Percentiles rank a stretch among this genome's conserved stretches.
These are phyloP conservation scores for Voacanga thouarsii DNA, from an alignment of 257 asterid species.

Conservation along the genomic window DNA sequence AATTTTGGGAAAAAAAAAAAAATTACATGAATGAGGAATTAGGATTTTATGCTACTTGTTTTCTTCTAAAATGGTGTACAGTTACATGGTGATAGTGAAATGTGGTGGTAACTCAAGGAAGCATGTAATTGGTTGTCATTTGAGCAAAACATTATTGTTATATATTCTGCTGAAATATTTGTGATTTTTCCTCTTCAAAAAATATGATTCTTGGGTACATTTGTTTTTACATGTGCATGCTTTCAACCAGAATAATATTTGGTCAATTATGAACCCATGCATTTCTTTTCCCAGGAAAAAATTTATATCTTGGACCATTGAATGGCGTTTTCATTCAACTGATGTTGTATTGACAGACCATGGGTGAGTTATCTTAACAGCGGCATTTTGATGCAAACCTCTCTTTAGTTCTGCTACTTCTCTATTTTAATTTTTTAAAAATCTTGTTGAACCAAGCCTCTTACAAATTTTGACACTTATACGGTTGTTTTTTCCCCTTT, in stretches of 20 bases:
- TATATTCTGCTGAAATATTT: neutral
- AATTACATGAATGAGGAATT: neutral
- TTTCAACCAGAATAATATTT: neutral
- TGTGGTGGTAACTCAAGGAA: constrained; percentile 4
- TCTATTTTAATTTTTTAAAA: neutral
- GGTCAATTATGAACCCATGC: constrained; percentile 1
- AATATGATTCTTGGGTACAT: neutral
- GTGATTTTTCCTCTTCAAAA: neutral
- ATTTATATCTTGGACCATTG: constrained; percentile 82
- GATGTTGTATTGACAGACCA: constrained; percentile 67
- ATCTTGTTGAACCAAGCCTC: neutral
- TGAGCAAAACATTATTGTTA: neutral
- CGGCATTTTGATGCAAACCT: neutral
- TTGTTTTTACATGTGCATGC: constrained; percentile 6
- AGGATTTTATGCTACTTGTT: neutral
- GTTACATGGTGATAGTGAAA: neutral
- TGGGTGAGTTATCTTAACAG: constrained; percentile 47
- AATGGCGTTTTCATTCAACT: constrained; percentile 80
- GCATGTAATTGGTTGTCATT: neutral
- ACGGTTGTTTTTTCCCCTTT: constrained; percentile 23
- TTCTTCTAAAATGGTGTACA: neutral
- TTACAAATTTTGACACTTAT: neutral
- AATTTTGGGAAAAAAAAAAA: neutral
- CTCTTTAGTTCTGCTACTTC: neutral
- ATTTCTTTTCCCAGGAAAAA: constrained; percentile 53